Evolutionary conservation across 768 basidiomycete genomes (phyloP).

Genomic region (Collybia nuda): DNA sequence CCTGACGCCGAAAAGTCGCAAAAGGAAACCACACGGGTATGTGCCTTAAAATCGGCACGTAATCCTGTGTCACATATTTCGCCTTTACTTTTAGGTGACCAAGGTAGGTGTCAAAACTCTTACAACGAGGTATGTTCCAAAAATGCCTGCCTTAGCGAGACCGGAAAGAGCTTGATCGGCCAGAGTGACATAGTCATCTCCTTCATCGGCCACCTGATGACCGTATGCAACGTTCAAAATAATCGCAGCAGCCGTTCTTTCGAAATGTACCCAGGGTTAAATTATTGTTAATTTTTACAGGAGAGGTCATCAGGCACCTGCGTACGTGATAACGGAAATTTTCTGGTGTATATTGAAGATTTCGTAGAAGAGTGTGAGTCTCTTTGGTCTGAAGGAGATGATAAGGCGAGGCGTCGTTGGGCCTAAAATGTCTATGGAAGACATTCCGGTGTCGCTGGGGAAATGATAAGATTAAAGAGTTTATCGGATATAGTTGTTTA

Average conservation of each 20-base stretch:
- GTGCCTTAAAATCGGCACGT: slow-evolving; percentile 34
- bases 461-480: slow-evolving; percentile 12
- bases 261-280: not conserved
- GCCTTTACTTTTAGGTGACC: not conserved
- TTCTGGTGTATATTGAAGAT: slow-evolving; percentile 33
- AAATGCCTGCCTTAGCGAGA: slow-evolving; percentile 36
- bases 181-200: slow-evolving; percentile 38
- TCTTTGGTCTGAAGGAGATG: slow-evolving; percentile 32
- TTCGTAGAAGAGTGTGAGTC: slow-evolving; percentile 34
- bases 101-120: slow-evolving; percentile 11
- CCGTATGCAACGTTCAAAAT: slow-evolving; percentile 43
- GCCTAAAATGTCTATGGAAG: slow-evolving; percentile 37
- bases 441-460: slow-evolving; percentile 37
- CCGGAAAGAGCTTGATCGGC: slow-evolving; percentile 36
- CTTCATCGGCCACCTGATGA: slow-evolving; percentile 29
- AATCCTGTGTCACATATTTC: slow-evolving; percentile 19
- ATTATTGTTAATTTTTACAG: no score
- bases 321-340: slow-evolving; percentile 35
- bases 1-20: slow-evolving; percentile 38
- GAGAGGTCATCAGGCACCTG: slow-evolving; percentile 17
- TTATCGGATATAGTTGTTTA: not conserved
- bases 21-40: slow-evolving; percentile 42
- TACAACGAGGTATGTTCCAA: slow-evolving; percentile 43
- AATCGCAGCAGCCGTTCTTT: slow-evolving; percentile 35
- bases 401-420: slow-evolving; percentile 20